Evolutionary conservation across 164 flowering plant genomes (phyloP).

Genomic region (Umbilicus rupestris): DNA sequence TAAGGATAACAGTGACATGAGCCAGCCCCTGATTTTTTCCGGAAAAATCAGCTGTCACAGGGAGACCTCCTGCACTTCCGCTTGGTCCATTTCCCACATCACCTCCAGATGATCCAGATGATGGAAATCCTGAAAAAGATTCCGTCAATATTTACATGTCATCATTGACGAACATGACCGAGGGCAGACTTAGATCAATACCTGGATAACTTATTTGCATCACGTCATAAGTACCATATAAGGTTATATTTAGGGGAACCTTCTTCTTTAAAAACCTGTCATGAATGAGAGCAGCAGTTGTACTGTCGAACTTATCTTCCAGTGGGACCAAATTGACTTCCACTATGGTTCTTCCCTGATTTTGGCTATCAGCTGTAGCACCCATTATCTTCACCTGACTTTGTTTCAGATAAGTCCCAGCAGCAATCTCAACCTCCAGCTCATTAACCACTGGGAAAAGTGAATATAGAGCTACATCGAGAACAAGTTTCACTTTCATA

Average conservation of each 20-base stretch:
- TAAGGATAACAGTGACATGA: slow-evolving; percentile 49
- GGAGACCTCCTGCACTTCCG: slow-evolving; percentile 46
- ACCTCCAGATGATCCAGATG: slow-evolving; percentile 13
- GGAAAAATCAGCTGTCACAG: slow-evolving; percentile 54
- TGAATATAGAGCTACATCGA: slow-evolving; percentile 57
- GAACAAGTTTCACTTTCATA: slow-evolving; percentile 75
- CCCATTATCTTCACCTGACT: slow-evolving; percentile 93
- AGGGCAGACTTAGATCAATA: slow-evolving; percentile 16
- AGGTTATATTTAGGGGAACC: slow-evolving; percentile 56
- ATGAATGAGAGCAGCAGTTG: slow-evolving; percentile 69
- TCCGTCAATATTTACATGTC: slow-evolving; percentile 13
- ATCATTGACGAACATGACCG: neutral
- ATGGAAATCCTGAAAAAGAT: slow-evolving; percentile 55
- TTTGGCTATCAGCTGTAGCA: slow-evolving; percentile 65
- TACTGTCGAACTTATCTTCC: slow-evolving; percentile 89
- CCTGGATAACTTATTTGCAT: slow-evolving; percentile 64
- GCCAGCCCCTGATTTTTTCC: slow-evolving; percentile 48
- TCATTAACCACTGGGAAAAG: slow-evolving; percentile 71
- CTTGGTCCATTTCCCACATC: slow-evolving; percentile 28
- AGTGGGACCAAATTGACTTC: slow-evolving; percentile 83
- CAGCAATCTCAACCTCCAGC: slow-evolving; percentile 85
- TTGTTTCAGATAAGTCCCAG: slow-evolving; percentile 71
- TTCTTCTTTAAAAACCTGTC: slow-evolving; percentile 70
- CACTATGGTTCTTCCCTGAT: slow-evolving; percentile 69
- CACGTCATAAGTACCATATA: slow-evolving; percentile 80